These are phyloP conservation scores for Boletus nobilissimus DNA, from an alignment of 1,284 basidiomycete species.

Conservation along the genomic window DNA sequence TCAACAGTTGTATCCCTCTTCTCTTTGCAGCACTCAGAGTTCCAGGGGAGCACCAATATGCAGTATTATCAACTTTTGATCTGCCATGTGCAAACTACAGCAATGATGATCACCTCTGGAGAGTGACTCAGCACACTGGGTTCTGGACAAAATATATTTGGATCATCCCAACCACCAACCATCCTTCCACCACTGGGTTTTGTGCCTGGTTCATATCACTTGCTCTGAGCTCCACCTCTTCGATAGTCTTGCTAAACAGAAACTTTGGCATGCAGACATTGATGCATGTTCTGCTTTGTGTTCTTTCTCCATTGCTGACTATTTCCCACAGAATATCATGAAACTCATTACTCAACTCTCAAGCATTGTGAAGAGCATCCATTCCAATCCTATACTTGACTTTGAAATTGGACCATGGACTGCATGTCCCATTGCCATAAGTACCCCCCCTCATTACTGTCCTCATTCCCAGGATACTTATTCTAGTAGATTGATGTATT, in stretches of 20 bases:
- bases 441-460: neutral
- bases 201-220: conserved; percentile 20
- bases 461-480: neutral
- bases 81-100: neutral
- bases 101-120: neutral
- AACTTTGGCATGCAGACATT: conserved; percentile 17
- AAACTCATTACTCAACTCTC: conserved; percentile 17
- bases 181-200: conserved; percentile 13
- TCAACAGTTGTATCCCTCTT: conserved; percentile 29
- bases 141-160: conserved; percentile 27
- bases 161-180: conserved; percentile 25
- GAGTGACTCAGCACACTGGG: neutral
- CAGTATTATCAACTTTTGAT: conserved; percentile 26
- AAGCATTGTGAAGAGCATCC: conserved; percentile 3
- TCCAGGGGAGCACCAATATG: neutral
- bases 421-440: neutral
- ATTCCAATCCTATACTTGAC: too few species aligned
- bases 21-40: conserved; percentile 6
- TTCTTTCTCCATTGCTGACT: neutral
- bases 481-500: neutral
- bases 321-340: conserved; percentile 19
- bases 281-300: neutral
- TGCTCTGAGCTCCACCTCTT: conserved; percentile 22
- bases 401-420: too few species aligned
- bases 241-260: conserved; percentile 24